Base-by-base conservation (phyloP, 169 alveolate genomes). In the Plasmodium knowlesi region DNA sequence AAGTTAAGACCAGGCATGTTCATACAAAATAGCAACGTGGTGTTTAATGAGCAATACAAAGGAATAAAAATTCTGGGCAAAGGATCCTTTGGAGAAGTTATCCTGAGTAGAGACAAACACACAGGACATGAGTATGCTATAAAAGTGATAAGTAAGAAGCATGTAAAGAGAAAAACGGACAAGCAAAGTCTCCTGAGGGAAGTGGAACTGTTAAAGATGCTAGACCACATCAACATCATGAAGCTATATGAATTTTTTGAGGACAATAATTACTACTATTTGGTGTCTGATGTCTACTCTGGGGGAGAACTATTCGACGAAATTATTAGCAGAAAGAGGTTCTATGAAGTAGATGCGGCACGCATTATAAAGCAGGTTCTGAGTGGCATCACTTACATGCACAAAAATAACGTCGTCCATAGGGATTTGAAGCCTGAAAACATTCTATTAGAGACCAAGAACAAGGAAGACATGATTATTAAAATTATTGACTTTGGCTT, bases 221-320 rank as follows among this genome's bases (percentile, higher is more conserved):
- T 98, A 82, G 99, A 98, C 84, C 99, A 98, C 78, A 98, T 98
- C 32, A 97, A 98, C 86, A 98, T 98, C 82, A 97, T 98, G 99
- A 97, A 97, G 92, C 92, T 98, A 19, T 98, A 95, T 92, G 99
- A 98, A 90, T 96, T 97, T 92, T 98, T 95, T 94, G 99, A 98
- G 82, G 99, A 98, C 82, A 95, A 95, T 57, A 96, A 96, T 84
- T 97, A 97, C 95, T 98, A 95, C 95, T 97, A 98, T 83, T 94
- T 98, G 54, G 99, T 98, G 30, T 96, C 97, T 25, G 99, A 98
- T 95, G 97, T 97, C 22, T 97, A 98, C 96, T 95, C 99, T 5
- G 99, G 99, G 9, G 99, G 99, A 5, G 99, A 98, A 94, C 95
- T 98, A 61, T 98, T 98, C 96, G 99, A 98, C 93, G 98, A 98